Base-by-base conservation (phyloP, 2,329 filamentous ascomycete genomes). In the Mariannaea elegans region DNA sequence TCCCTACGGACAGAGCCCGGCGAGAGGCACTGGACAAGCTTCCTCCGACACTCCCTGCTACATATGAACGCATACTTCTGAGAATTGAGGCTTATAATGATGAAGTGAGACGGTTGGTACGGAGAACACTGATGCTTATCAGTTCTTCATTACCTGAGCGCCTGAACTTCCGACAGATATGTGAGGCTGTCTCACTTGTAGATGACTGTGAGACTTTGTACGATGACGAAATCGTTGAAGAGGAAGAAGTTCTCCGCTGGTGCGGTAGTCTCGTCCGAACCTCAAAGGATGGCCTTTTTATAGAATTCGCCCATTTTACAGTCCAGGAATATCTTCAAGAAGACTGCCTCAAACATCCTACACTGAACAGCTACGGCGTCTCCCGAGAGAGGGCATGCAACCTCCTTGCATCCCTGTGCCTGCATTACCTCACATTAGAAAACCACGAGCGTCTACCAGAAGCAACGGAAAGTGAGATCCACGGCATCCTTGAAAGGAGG, bases 251-350 rank as follows among this genome's bases (percentile, higher is more conserved):
- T 10, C 18, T 61, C 2, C 14, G 44, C 18, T 51, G 8, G 1
- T 63, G 61, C 6, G 23, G 61, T 3, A 63, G 57, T 8, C 57
- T 63, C 1, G 3, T 61, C 19, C 56, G 59, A 12, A 42, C 3
- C 19, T 36, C 29, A 12, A 34, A 38, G 13, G 3, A 1, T 48
- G 49, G 41, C 9, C 5, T 12, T 7, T 24, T 6, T 2, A 32
- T 52, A 6, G 50, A 53, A 19, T 53, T 53, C 21, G 50, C 50
- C 7, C 50, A 53, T 10, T 53, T 53, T 9, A 45, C 50, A 1
- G 50, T 53, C 2, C 16, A 36, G 13, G 50, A 53, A 16, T 53
- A 27, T 36, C 39, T 45, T 36, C 18, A 45, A 24, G 16, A 34
- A 27, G 19, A 24, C 18, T 53, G 50, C 9, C 13, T 23, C 3